Conservation (phyloP, 225 moss, liverwort and hornwort species). For the Sphagnum contortum region DNA sequence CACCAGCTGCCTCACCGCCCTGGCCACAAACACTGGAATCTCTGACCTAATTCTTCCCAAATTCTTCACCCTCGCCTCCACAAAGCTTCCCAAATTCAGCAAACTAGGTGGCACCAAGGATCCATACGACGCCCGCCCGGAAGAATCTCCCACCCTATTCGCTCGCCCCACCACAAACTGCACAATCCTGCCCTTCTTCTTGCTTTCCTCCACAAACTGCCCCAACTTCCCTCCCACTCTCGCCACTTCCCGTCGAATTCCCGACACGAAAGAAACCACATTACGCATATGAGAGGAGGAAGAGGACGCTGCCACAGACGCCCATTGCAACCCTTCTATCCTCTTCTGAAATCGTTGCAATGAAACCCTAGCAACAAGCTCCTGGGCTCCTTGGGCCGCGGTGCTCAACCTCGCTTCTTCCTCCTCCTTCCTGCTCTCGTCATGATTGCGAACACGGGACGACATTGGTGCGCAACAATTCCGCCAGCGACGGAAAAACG, state of each 20-base stretch:
- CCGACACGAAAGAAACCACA: not conserved
- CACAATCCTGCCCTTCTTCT: conserved; percentile 4
- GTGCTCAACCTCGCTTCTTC: too few relatives aligned
- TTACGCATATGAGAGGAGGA: too few relatives aligned
- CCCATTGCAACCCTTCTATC: too few relatives aligned
- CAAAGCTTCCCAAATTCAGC: not conserved
- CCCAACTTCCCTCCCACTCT: conserved; percentile 18
- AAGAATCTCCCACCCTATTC: not conserved
- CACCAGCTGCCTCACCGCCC: conserved; percentile 1
- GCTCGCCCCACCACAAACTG: not conserved
- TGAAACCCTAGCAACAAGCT: too few relatives aligned
- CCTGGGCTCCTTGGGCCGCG: too few relatives aligned
- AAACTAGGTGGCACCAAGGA: too few relatives aligned
- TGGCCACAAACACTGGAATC: conserved; percentile 6
- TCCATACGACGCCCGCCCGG: not conserved
- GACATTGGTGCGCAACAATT: too few relatives aligned
- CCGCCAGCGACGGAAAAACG: too few relatives aligned
- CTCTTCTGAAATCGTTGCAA: too few relatives aligned
- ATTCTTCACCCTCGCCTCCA: conserved; percentile 13
- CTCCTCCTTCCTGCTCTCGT: too few relatives aligned
- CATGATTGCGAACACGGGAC: too few relatives aligned
- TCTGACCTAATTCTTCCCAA: conserved; percentile 2
- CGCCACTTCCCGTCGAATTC: conserved; percentile 15
- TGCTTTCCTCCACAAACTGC: conserved; percentile 17
- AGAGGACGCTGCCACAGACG: too few relatives aligned